These are phyloP conservation scores for Microdochium bolleyi DNA, from an alignment of 2,329 filamentous ascomycete genomes.

Conservation along the genomic window DNA sequence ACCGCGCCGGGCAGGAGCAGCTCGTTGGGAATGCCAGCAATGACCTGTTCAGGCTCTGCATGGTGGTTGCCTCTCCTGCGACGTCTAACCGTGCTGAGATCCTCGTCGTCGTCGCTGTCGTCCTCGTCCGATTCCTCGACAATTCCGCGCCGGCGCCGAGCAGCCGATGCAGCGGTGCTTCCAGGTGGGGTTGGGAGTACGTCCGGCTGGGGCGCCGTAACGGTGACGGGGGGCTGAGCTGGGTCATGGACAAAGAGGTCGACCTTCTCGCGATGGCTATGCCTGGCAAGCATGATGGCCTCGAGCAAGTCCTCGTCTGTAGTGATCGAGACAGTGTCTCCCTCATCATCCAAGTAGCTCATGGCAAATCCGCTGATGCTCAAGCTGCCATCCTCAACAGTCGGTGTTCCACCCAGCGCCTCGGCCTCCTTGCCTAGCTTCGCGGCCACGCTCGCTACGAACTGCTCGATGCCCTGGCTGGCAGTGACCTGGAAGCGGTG, in stretches of 20 bases:
- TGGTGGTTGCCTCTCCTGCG: slow-evolving; percentile 35
- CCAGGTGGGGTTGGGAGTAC: slow-evolving; percentile 36
- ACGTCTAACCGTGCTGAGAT: slow-evolving; percentile 42
- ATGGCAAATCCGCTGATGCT: slow-evolving; percentile 76
- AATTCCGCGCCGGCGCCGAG: slow-evolving; percentile 40
- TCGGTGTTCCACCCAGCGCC: slow-evolving; percentile 71
- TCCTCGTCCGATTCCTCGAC: slow-evolving; percentile 42
- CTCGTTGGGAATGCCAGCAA: slow-evolving; percentile 89
- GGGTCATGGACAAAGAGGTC: slow-evolving; percentile 96
- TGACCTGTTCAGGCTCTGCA: slow-evolving; percentile 64
- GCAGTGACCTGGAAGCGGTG: slow-evolving; percentile 83
- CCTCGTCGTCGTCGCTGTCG: slow-evolving; percentile 39
- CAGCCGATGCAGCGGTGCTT: slow-evolving; percentile 32
- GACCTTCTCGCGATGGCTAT: slow-evolving; percentile 78
- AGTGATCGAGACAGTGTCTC: slow-evolving; percentile 93
- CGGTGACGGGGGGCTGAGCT: slow-evolving; percentile 72
- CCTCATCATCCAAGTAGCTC: slow-evolving; percentile 94
- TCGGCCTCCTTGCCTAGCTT: slow-evolving; percentile 85
- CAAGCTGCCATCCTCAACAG: slow-evolving; percentile 71
- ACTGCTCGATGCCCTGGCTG: slow-evolving; percentile 69
- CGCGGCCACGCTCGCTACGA: slow-evolving; percentile 67
- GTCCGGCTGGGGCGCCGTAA: slow-evolving; percentile 41
- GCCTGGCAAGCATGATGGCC: slow-evolving; percentile 76
- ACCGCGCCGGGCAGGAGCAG: slow-evolving; percentile 88
- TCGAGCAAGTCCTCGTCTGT: slow-evolving; percentile 90